Evolutionary conservation across 176 grass and related monocot genomes (phyloP), one percentile per base, ranked within the genome.

Genomic region (Cenchrus americanus): DNA sequence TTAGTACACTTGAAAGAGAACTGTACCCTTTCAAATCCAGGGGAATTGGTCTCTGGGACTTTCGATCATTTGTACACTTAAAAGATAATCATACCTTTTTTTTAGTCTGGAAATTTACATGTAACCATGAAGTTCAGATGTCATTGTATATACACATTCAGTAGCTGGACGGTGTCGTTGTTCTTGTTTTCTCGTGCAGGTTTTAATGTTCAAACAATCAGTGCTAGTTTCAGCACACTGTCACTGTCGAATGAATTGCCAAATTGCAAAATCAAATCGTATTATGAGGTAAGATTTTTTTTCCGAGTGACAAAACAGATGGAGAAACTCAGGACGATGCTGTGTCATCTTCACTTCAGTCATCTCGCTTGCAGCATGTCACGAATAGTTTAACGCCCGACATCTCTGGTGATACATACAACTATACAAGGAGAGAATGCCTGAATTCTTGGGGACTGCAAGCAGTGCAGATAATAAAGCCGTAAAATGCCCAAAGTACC

Each of bases 31-130:
- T 6, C 6, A 76, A 22, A 59, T 59, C 55, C 8, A 27, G 30
- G 62, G 54, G 55, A 83, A 44, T 8, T 65, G n/a, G 32, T 76
- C 17, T 44, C 30, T 23, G 23, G 23, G 55, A 23, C 2, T 4
- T 24, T 70, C 50, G 13, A 47, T 77, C 53, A 79, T 66, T 10
- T 88, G 66, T 73, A 48, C 66, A 66, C 47, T 32, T 63, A 10
- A 21, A 19, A n/a, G 46, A 68, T 2, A 19, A 55, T 73, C 17
- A 23, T 24, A 18, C 14, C 40, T 57, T 69, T 81, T 37, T 1
- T 37, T 23, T 8, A 81, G 22, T 66, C 41, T 81, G 54, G 8
- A 23, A 83, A 86, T 58, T 9, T 26, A 46, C 11, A 46, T 65
- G 75, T 65, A 73, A 26, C 55, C 2, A 55, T 48, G 5, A 77